Conservation (phyloP, 1,284 basidiomycete genomes). For the Singerocomus inundabilis region DNA sequence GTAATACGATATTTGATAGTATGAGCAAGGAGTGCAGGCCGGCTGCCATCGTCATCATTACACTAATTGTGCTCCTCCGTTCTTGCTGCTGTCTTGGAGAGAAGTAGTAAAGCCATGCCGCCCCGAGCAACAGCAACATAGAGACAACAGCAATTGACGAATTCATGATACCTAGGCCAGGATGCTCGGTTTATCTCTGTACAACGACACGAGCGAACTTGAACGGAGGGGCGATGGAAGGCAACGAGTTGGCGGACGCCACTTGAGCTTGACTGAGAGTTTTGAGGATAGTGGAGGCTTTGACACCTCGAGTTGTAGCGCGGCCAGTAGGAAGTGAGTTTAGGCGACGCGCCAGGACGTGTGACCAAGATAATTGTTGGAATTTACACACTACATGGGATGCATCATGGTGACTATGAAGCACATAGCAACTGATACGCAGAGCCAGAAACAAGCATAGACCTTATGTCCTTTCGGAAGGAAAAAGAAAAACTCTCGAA, state of each 20-base stretch:
- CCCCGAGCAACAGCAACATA: constrained; percentile 17
- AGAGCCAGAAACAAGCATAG: too few species aligned
- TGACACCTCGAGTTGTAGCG: not conserved
- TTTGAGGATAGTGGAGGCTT: not conserved
- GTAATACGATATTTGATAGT: constrained; percentile 47
- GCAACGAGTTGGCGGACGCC: not conserved
- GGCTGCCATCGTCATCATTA: constrained; percentile 33
- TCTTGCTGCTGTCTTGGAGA: constrained; percentile 7
- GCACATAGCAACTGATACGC: too few species aligned
- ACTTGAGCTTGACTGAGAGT: not conserved
- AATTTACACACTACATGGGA: too few species aligned
- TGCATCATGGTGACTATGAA: too few species aligned
- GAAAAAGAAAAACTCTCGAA: too few species aligned
- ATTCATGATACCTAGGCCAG: constrained; percentile 4
- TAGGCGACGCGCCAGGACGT: not conserved
- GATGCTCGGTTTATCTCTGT: not conserved
- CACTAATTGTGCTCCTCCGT: not conserved
- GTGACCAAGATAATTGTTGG: not conserved
- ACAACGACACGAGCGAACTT: not conserved
- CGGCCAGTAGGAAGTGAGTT: not conserved
- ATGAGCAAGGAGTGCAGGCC: constrained; percentile 57
- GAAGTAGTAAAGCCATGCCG: constrained; percentile 21
- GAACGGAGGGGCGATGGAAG: not conserved
- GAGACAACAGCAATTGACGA: constrained; percentile 11
- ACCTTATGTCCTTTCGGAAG: too few species aligned